Evolutionary conservation across 306 rosid species (phyloP).

Genomic region (Dryas drummondii): DNA sequence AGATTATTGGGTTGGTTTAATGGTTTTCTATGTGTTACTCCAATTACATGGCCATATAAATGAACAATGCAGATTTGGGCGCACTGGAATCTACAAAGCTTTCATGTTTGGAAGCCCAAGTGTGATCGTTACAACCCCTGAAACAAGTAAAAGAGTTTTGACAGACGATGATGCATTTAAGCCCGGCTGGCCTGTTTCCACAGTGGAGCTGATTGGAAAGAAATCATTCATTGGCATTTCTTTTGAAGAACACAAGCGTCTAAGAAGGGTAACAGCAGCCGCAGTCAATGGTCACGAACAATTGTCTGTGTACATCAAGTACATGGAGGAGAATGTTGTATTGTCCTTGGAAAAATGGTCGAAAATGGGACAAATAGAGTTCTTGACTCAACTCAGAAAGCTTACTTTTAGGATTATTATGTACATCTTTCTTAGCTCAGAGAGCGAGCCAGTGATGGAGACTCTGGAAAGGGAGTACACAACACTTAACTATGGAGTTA

Average conservation of each 20-base stretch:
- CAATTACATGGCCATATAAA: not conserved
- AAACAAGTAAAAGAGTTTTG: conserved; percentile 61
- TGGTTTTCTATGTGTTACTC: not conserved
- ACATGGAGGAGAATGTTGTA: conserved; percentile 53
- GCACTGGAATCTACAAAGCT: conserved; percentile 68
- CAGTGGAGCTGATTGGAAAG: conserved; percentile 70
- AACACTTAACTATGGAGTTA: conserved; percentile 66
- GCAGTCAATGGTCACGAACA: conserved; percentile 86
- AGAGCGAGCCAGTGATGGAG: conserved; percentile 58
- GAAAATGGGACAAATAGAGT: conserved; percentile 61
- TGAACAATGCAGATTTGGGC: conserved; percentile 57
- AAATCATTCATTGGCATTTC: conserved; percentile 68
- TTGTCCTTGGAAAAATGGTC: conserved; percentile 74
- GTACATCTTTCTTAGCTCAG: conserved; percentile 82
- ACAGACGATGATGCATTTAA: conserved; percentile 71
- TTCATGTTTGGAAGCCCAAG: conserved; percentile 86
- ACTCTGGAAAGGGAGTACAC: conserved; percentile 80
- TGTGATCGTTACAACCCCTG: conserved; percentile 69
- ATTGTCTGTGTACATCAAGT: conserved; percentile 54
- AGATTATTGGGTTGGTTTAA: not conserved
- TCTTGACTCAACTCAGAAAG: conserved; percentile 59
- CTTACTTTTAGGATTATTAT: conserved; percentile 79
- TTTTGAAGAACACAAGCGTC: conserved; percentile 79
- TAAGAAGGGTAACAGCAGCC: conserved; percentile 68
- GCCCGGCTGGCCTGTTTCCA: conserved; percentile 79